Evolutionary conservation across 805 yeast species (phyloP).

Genomic region (Starmerella gropengiesseri): DNA sequence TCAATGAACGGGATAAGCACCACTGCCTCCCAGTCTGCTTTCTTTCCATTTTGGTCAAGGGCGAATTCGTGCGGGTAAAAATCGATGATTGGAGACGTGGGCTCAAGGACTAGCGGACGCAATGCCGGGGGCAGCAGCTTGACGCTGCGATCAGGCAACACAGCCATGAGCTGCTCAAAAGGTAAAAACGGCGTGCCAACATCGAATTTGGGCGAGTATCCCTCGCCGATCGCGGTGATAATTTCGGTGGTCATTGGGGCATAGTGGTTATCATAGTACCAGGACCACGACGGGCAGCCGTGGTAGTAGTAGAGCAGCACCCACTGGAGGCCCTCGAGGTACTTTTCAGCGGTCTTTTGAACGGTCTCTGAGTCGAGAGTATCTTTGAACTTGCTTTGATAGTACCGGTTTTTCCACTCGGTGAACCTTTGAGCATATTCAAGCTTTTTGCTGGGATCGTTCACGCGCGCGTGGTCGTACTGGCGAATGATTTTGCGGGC

Average conservation of each 20-base stretch:
- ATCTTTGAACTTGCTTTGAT: conserved; percentile 67
- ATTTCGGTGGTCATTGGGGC: conserved; percentile 91
- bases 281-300: conserved; percentile 91
- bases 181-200: conserved; percentile 77
- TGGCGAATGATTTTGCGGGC: conserved; percentile 30
- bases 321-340: conserved; percentile 95
- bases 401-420: conserved; percentile 78
- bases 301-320: conserved; percentile 80
- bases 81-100: conserved; percentile 73
- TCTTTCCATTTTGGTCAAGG: conserved; percentile 86
- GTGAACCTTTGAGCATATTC: conserved; percentile 64
- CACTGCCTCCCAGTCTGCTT: conserved; percentile 96
- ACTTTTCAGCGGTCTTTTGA: conserved; percentile 59
- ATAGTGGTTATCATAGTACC: conserved; percentile 85
- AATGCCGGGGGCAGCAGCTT: conserved; percentile 65
- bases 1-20: conserved; percentile 88
- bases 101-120: conserved; percentile 76
- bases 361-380: conserved; percentile 46
- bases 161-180: conserved; percentile 95
- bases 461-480: conserved; percentile 28
- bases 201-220: conserved; percentile 51
- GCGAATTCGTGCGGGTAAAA: conserved; percentile 84
- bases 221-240: conserved; percentile 46
- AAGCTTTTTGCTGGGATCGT: conserved; percentile 35
- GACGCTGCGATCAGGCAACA: conserved; percentile 83